These are phyloP conservation scores for Aspergillus fumigatus DNA, from an alignment of 2,329 filamentous ascomycete genomes.

Conservation along the genomic window DNA sequence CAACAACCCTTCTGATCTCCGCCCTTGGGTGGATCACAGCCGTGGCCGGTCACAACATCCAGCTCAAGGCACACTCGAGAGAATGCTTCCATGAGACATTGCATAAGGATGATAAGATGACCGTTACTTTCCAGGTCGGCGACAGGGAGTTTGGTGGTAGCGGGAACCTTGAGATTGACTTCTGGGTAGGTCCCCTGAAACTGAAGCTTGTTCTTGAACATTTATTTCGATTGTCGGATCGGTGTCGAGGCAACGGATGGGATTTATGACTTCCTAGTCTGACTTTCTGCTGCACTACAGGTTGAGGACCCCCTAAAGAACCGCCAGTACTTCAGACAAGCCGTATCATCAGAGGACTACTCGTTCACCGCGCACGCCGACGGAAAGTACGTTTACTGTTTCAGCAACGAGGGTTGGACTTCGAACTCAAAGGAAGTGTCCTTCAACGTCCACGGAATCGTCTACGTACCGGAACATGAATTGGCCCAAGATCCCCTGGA, in stretches of 20 bases:
- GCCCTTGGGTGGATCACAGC: constrained; percentile 56
- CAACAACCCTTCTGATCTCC: constrained; percentile 43
- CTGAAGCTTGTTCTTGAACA: constrained; percentile 1
- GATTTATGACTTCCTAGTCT: constrained; percentile 2
- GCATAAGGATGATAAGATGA: constrained; percentile 95
- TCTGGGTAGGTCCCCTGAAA: constrained; percentile 67
- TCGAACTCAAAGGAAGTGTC: constrained; percentile 96
- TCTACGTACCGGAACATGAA: constrained; percentile 90
- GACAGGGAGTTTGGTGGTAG: constrained; percentile 93
- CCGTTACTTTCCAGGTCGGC: constrained; percentile 95
- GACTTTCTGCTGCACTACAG: constrained; percentile 34
- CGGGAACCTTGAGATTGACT: constrained; percentile 93
- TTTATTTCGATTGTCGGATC: neutral
- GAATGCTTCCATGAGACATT: constrained; percentile 97
- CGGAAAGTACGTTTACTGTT: constrained; percentile 94
- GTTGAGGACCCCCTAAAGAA: constrained; percentile 73
- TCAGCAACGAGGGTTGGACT: constrained; percentile 98
- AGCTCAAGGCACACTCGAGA: constrained; percentile 83
- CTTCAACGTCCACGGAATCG: constrained; percentile 98
- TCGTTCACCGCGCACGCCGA: constrained; percentile 81
- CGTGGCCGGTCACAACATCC: constrained; percentile 85
- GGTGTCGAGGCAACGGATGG: neutral
- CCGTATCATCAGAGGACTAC: constrained; percentile 85
- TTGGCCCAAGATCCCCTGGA: constrained; percentile 83
- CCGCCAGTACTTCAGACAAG: constrained; percentile 75